These are phyloP conservation scores for Cyclotella distinguenda DNA, from an alignment of 108 stramenopile species.

Conservation along the genomic window DNA sequence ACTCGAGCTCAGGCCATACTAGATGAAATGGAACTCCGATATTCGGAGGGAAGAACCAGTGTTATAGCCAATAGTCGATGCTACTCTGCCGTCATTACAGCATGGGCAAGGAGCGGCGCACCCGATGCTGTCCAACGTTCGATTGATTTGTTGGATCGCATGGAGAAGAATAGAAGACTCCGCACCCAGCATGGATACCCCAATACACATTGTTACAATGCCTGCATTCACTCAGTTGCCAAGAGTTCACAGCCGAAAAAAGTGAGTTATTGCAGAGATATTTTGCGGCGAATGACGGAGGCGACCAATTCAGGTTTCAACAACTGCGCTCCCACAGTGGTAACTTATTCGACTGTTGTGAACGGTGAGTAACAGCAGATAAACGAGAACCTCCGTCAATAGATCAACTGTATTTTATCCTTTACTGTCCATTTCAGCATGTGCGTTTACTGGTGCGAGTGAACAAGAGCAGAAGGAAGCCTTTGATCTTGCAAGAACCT, in stretches of 20 bases:
- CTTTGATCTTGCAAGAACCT: conserved; percentile 38
- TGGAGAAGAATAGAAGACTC: conserved; percentile 53
- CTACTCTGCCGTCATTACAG: conserved; percentile 70
- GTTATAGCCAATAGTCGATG: conserved; percentile 34
- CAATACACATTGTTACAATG: conserved; percentile 47
- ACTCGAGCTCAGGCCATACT: conserved; percentile 58
- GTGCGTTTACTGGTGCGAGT: conserved; percentile 29
- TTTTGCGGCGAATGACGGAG: conserved; percentile 30
- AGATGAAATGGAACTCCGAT: conserved; percentile 53
- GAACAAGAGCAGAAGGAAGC: conserved; percentile 34
- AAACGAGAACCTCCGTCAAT: not conserved
- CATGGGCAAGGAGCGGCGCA: conserved; percentile 64
- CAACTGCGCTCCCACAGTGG: conserved; percentile 30
- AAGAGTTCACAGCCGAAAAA: conserved; percentile 33
- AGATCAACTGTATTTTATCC: not conserved
- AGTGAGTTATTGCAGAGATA: conserved; percentile 24
- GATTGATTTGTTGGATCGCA: conserved; percentile 52
- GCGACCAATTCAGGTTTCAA: conserved; percentile 24
- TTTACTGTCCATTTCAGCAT: conserved; percentile 26
- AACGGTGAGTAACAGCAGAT: conserved; percentile 21
- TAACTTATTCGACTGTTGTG: conserved; percentile 40
- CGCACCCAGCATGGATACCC: conserved; percentile 35
- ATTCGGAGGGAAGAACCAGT: conserved; percentile 43
- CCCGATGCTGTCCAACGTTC: conserved; percentile 50
- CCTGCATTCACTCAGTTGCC: conserved; percentile 45